A percentile compares a stretch with the other conserved stretches of the same genome.
Conservation (phyloP, 495 filamentous ascomycete species). For the Xylaria scruposa region DNA sequence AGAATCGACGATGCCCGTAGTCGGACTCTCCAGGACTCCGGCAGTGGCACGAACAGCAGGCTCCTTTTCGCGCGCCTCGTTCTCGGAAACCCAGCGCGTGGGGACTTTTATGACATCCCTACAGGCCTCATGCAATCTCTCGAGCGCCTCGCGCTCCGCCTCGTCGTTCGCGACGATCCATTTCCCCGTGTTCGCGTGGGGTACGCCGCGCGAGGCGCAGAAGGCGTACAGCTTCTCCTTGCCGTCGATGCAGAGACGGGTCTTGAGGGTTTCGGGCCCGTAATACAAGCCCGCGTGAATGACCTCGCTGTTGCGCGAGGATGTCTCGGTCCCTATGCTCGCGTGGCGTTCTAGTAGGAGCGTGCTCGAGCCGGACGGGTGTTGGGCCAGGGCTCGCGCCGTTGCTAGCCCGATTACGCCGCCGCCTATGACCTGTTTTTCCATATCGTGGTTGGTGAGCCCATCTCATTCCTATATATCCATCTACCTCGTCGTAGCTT, state of each 20-base stretch:
- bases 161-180: slow-evolving; percentile 91
- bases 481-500: background rate
- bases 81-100: slow-evolving; percentile 67
- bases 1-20: slow-evolving; percentile 89
- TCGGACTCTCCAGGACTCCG: slow-evolving; percentile 80
- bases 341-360: slow-evolving; percentile 84
- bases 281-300: slow-evolving; percentile 98
- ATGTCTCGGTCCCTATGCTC: slow-evolving; percentile 86
- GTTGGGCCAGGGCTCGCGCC: slow-evolving; percentile 73
- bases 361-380: slow-evolving; percentile 56
- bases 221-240: slow-evolving; percentile 78
- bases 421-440: slow-evolving; percentile 78
- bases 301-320: slow-evolving; percentile 92
- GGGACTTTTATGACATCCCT: slow-evolving; percentile 68
- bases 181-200: slow-evolving; percentile 80
- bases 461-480: no score
- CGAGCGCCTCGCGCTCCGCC: slow-evolving; percentile 68
- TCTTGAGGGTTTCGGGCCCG: slow-evolving; percentile 76
- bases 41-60: slow-evolving; percentile 75
- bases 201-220: slow-evolving; percentile 70
- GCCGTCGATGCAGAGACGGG: slow-evolving; percentile 79
- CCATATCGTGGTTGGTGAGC: background rate
- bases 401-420: slow-evolving; percentile 93
- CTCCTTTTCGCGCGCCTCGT: slow-evolving; percentile 69
- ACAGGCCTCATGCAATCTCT: slow-evolving; percentile 71